Conservation (phyloP, 2,329 filamentous ascomycete species). For the Macrophomina tecta region DNA sequence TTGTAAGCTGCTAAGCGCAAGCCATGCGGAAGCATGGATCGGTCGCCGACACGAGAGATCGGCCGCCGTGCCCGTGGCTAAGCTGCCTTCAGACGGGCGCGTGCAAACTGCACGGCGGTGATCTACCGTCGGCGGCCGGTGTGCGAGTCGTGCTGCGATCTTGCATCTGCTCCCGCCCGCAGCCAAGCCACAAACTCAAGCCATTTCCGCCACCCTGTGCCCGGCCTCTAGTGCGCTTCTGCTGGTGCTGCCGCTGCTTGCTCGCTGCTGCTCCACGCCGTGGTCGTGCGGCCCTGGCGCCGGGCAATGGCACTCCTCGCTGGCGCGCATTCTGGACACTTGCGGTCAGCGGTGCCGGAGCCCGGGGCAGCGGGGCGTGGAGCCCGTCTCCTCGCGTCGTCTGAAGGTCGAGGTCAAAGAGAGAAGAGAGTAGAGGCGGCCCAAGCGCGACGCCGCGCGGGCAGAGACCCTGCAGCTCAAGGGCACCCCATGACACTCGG, state of each 20-base stretch:
- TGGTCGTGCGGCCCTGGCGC: neutral
- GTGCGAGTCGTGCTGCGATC: conserved; percentile 25
- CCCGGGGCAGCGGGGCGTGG: conserved; percentile 19
- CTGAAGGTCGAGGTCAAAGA: conserved; percentile 13
- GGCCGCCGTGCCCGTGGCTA: conserved; percentile 6
- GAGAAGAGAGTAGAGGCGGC: conserved; percentile 1
- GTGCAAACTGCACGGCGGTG: conserved; percentile 24
- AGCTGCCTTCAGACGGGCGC: conserved; percentile 8
- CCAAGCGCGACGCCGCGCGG: conserved; percentile 13
- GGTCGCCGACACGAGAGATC: conserved; percentile 22
- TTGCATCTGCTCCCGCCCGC: conserved; percentile 26
- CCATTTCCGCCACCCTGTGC: conserved; percentile 21
- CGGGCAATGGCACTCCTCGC: conserved; percentile 7
- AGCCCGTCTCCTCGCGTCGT: conserved; percentile 16
- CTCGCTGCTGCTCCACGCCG: neutral
- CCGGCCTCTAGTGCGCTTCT: no score
- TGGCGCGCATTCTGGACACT: conserved; percentile 19
- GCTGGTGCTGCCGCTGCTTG: neutral
- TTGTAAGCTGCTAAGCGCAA: conserved; percentile 16
- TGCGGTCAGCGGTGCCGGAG: conserved; percentile 17
- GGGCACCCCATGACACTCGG: no score
- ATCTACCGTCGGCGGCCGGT: conserved; percentile 24
- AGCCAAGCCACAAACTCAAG: conserved; percentile 13
- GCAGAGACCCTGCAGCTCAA: neutral
- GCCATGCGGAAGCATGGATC: conserved; percentile 25